Conservation (phyloP, 495 filamentous ascomycete species). For the Cladorrhinum samala region DNA sequence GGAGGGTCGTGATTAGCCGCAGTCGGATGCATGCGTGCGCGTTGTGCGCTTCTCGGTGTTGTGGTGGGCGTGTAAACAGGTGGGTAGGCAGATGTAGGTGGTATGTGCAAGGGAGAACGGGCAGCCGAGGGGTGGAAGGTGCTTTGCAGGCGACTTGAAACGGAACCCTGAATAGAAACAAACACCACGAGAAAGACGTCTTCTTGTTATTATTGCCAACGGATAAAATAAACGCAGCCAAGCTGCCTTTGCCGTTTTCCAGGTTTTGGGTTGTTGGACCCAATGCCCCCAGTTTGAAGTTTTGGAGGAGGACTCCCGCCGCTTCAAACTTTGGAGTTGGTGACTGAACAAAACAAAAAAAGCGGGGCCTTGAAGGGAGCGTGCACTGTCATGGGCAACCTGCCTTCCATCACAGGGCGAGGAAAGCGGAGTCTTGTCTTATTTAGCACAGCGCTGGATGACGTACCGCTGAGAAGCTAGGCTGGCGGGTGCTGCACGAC, state of each 20-base stretch:
- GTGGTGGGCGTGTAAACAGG: too few species aligned
- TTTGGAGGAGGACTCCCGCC: neutral
- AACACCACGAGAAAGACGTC: neutral
- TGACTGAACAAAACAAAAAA: neutral
- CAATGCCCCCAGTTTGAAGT: neutral
- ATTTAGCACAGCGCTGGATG: neutral
- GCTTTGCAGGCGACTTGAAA: too few species aligned
- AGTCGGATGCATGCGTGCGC: neutral
- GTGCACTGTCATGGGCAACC: neutral
- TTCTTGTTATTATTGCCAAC: too few species aligned
- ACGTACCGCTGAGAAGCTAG: neutral
- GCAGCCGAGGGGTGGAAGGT: too few species aligned
- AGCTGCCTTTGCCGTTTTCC: neutral
- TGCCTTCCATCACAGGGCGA: neutral
- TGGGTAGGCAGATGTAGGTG: too few species aligned
- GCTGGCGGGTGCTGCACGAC: neutral
- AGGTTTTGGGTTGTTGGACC: neutral
- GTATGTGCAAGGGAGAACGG: too few species aligned
- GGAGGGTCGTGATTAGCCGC: constrained; percentile 1
- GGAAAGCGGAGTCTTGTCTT: neutral
- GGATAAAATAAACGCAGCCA: too few species aligned
- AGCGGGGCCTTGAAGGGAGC: neutral
- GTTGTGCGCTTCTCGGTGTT: too few species aligned
- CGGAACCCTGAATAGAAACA: too few species aligned
- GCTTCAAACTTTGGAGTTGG: neutral